Evolutionary conservation across 1,139 yeast species (phyloP).

Genomic region (Hansenula lynferdii): DNA sequence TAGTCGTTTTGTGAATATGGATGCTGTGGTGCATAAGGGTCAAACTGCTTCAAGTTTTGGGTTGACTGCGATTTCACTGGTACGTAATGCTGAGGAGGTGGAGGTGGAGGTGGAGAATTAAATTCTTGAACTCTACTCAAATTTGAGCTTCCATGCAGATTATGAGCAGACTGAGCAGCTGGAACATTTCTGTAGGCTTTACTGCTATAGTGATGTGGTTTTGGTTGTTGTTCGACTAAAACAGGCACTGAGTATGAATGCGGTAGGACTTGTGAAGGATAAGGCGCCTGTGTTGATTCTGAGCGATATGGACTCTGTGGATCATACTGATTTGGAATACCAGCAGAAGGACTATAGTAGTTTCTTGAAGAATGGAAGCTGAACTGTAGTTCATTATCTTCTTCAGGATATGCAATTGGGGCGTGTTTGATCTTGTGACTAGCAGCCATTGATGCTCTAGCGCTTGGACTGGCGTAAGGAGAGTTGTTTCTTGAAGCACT

Average conservation of each 20-base stretch:
- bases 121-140: neutral
- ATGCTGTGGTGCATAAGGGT: constrained; percentile 4
- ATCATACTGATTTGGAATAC: neutral
- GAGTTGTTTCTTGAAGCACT: neutral
- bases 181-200: neutral
- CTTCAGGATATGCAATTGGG: neutral
- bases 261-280: constrained; percentile 7
- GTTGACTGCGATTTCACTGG: constrained; percentile 15
- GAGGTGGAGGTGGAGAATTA: constrained; percentile 7
- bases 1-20: constrained; percentile 4
- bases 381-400: constrained; percentile 19
- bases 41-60: constrained; percentile 7
- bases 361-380: constrained; percentile 21
- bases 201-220: neutral
- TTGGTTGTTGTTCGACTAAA: constrained; percentile 3
- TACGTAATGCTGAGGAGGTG: constrained; percentile 17
- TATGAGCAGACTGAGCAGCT: neutral
- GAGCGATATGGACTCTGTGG: constrained; percentile 10
- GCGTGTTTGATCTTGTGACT: neutral
- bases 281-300: neutral
- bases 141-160: neutral
- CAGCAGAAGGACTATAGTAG: constrained; percentile 10
- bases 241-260: constrained; percentile 23
- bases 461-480: neutral
- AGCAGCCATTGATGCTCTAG: neutral